These are phyloP conservation scores for Capsicum pubescens DNA, from an alignment of 257 asterid genomes.

Conservation along the genomic window DNA sequence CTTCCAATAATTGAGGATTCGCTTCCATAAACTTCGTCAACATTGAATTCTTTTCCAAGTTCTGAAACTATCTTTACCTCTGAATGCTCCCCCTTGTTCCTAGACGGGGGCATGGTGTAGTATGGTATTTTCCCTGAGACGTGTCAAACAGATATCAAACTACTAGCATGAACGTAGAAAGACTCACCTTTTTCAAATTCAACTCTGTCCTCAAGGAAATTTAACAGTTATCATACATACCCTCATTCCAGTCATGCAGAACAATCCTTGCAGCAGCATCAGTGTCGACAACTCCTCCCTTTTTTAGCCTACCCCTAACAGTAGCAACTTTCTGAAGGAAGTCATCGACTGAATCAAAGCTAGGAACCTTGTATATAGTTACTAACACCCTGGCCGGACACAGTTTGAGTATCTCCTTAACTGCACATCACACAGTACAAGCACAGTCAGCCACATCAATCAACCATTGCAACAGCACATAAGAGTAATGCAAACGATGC, in stretches of 20 bases:
- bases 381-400: slow-evolving; percentile 74
- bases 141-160: not conserved
- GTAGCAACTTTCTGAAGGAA: slow-evolving; percentile 89
- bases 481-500: slow-evolving; percentile 22
- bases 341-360: slow-evolving; percentile 81
- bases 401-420: slow-evolving; percentile 85
- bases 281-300: slow-evolving; percentile 86
- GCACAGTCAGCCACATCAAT: not conserved
- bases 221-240: slow-evolving; percentile 43
- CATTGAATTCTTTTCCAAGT: slow-evolving; percentile 77
- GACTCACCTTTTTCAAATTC: not conserved
- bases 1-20: slow-evolving; percentile 93
- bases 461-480: not conserved
- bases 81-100: slow-evolving; percentile 64
- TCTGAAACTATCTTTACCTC: slow-evolving; percentile 78
- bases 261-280: slow-evolving; percentile 89
- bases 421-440: slow-evolving; percentile 47
- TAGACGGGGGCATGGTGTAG: slow-evolving; percentile 85
- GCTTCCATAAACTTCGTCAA: slow-evolving; percentile 82
- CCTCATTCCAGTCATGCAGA: slow-evolving; percentile 95
- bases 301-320: slow-evolving; percentile 83
- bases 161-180: not conserved
- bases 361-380: slow-evolving; percentile 70
- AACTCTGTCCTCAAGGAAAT: not conserved
- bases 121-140: slow-evolving; percentile 93